These are phyloP conservation scores for Mycocentrospora acerina DNA, from an alignment of 2,329 filamentous ascomycete species.

Conservation along the genomic window DNA sequence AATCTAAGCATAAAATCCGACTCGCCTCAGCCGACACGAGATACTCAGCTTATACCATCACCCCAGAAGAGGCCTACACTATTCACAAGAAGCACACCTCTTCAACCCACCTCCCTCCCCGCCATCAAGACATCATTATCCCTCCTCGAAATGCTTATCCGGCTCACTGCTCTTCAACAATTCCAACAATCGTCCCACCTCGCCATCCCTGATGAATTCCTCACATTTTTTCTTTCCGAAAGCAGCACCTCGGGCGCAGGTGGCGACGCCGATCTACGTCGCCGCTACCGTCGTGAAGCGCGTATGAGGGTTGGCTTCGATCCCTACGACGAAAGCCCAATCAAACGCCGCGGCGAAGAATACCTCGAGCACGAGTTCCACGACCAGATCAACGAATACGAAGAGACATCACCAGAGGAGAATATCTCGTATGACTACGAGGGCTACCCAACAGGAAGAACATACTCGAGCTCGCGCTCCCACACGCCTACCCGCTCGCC, in stretches of 20 bases:
- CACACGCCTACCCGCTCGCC: too few species aligned
- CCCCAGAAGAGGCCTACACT: slow-evolving; percentile 21
- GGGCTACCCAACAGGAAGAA: slow-evolving; percentile 27
- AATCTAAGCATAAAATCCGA: slow-evolving; percentile 46
- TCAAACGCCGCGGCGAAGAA: slow-evolving; percentile 67
- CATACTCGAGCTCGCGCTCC: slow-evolving; percentile 20
- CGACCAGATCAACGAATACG: neutral
- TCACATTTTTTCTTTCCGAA: slow-evolving; percentile 82
- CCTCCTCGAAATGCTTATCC: slow-evolving; percentile 83
- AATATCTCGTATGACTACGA: slow-evolving; percentile 40
- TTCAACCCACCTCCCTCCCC: slow-evolving; percentile 37
- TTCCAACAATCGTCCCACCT: slow-evolving; percentile 88
- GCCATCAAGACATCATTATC: slow-evolving; percentile 70
- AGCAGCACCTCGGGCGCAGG: slow-evolving; percentile 67
- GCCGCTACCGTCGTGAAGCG: slow-evolving; percentile 61
- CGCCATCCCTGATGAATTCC: slow-evolving; percentile 84
- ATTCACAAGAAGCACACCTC: slow-evolving; percentile 7
- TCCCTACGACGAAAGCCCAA: slow-evolving; percentile 69
- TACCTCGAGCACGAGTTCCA: slow-evolving; percentile 54
- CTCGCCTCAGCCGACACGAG: slow-evolving; percentile 9
- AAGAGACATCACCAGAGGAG: neutral
- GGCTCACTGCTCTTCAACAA: slow-evolving; percentile 83
- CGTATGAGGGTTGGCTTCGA: slow-evolving; percentile 67
- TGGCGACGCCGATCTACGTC: slow-evolving; percentile 61
- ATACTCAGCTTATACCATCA: slow-evolving; percentile 33